Percentiles rank a stretch among this genome's conserved stretches.
These are phyloP conservation scores for Rhizophora mangle DNA, from an alignment of 345 rosid genomes.

Conservation along the genomic window DNA sequence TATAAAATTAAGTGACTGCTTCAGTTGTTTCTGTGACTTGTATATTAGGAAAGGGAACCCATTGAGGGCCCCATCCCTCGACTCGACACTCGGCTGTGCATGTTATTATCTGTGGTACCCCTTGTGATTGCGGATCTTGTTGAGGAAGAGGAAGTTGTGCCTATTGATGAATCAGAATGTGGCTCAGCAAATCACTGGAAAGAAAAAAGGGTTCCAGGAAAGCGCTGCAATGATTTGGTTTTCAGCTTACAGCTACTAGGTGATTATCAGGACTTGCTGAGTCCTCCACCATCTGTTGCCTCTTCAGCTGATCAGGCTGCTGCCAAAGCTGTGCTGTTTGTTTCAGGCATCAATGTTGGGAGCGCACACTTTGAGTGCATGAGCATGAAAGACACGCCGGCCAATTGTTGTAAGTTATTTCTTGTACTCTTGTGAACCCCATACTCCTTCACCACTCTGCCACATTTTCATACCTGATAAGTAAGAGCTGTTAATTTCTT, in stretches of 20 bases:
- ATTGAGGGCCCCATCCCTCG: constrained; percentile 94
- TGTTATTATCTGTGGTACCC: constrained; percentile 72
- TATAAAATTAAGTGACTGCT: no score
- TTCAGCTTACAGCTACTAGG: constrained; percentile 80
- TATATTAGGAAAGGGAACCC: constrained; percentile 77
- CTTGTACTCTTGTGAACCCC: no score
- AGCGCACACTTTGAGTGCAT: constrained; percentile 60
- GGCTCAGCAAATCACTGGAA: constrained; percentile 47
- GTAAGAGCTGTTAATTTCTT: no score
- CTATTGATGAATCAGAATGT: constrained; percentile 50
- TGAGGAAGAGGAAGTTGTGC: constrained; percentile 81
- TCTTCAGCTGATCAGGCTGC: constrained; percentile 91
- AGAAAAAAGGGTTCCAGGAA: constrained; percentile 51
- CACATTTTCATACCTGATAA: no score
- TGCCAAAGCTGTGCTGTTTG: constrained; percentile 65
- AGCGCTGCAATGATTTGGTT: constrained; percentile 62
- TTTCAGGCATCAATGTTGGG: constrained; percentile 62
- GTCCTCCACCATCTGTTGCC: constrained; percentile 64
- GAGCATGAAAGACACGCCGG: constrained; percentile 70
- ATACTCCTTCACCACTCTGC: no score
- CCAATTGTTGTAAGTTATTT: constrained; percentile 65
- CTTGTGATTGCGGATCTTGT: constrained; percentile 71
- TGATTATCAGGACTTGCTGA: constrained; percentile 69
- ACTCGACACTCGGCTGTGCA: constrained; percentile 74
- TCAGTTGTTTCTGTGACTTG: no score